Base-by-base conservation (phyloP, 2,329 filamentous ascomycete genomes). In the Calonectria fujianensis region DNA sequence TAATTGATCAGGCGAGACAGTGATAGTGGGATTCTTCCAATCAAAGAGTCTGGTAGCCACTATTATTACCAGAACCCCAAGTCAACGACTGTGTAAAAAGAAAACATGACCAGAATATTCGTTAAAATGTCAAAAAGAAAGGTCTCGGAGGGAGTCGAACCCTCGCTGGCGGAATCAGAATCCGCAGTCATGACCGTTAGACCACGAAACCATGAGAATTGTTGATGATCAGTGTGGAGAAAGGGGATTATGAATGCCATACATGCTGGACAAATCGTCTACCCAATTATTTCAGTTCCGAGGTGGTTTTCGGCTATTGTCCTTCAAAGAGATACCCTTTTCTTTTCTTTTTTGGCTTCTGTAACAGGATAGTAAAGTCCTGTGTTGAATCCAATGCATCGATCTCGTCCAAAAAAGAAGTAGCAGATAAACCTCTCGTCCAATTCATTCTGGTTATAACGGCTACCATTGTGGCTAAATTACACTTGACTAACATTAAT, bases 131-230 rank as follows among this genome's bases (percentile, higher is more conserved):
- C 57, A 63, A 63, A 63, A 63, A 63, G 57, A 41, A 63, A 63
- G 57, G 57, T 63, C 57, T 63, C 57, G 31, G 57, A 41, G 57
- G 57, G 57, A 63, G 57, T 63, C 57, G 57, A 63, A 63, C 57
- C 57, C 57, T 63, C 57, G 57, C 57, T 63, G 57, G 57, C 57
- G 57, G 57, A 63, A 63, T 63, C 57, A 63, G 57, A 63, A 63
- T 63, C 57, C 57, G 57, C 57, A 63, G 57, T 63, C 57, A 63
- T 63, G 41, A 61, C 24, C 41, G 11, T 39, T 45, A 64, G 50
- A 59, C 74, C 45, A 73, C 73, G 69, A 63, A 63, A 63, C 57
- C 57, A 63, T 63, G 57, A 37, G n/a, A 29, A 11, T 63, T 63
- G 35, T 63, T 63, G 57, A 11, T 16, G 11, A 16, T 8, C 35